These are phyloP conservation scores for Neopestalotiopsis rosae DNA, from an alignment of 2,329 filamentous ascomycete species.

Conservation along the genomic window DNA sequence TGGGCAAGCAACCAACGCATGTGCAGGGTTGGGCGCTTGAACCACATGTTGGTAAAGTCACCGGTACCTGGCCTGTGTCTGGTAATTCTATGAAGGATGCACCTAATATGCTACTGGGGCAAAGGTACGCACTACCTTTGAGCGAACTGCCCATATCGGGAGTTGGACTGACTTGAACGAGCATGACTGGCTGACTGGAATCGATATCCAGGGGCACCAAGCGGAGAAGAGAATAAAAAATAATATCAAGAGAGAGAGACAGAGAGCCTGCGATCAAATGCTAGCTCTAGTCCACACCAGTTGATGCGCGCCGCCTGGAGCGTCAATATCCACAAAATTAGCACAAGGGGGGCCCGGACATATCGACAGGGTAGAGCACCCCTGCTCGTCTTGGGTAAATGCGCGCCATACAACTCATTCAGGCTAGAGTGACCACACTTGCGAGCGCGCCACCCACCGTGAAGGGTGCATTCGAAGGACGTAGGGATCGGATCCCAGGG, in stretches of 20 bases:
- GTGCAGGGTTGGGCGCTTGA: slow-evolving; percentile 5
- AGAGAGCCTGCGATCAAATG: slow-evolving; percentile 3
- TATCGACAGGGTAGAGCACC: neutral
- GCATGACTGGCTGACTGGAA: neutral
- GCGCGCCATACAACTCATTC: neutral
- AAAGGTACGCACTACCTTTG: slow-evolving; percentile 18
- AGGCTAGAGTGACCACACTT: slow-evolving; percentile 10
- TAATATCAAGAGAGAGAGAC: neutral
- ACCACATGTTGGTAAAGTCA: slow-evolving; percentile 6
- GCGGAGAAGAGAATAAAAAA: slow-evolving; percentile 4
- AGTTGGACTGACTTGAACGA: neutral
- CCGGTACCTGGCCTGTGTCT: slow-evolving; percentile 7
- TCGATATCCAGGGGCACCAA: slow-evolving; percentile 14
- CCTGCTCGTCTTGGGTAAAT: slow-evolving; percentile 15
- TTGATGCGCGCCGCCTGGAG: slow-evolving; percentile 15
- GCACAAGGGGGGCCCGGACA: slow-evolving; percentile 12
- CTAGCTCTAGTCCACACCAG: neutral
- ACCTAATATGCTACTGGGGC: neutral
- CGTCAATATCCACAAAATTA: slow-evolving; percentile 15
- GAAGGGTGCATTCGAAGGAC: neutral
- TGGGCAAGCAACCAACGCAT: neutral
- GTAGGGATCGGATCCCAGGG: neutral
- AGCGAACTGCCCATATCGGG: neutral
- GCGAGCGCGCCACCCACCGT: neutral
- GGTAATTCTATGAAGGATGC: neutral